These are phyloP conservation scores for Ascochyta viciae-villosae DNA, from an alignment of 2,329 filamentous ascomycete genomes.

Conservation along the genomic window DNA sequence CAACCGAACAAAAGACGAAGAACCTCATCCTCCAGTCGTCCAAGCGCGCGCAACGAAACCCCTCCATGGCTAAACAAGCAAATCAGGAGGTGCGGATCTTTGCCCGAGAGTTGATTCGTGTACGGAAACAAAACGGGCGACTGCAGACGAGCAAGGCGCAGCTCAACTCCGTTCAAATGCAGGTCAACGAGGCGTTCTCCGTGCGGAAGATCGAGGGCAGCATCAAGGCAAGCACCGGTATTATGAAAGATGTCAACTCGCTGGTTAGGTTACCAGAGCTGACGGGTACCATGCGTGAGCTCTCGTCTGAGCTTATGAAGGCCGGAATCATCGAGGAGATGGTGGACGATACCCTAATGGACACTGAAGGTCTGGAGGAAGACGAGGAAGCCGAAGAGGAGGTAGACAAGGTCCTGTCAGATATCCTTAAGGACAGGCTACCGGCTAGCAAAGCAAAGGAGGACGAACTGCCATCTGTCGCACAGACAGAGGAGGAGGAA, in stretches of 20 bases:
- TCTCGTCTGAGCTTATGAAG: slow-evolving; percentile 87
- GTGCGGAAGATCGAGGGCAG: slow-evolving; percentile 95
- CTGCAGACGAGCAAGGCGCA: slow-evolving; percentile 90
- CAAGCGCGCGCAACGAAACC: slow-evolving; percentile 80
- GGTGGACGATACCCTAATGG: slow-evolving; percentile 84
- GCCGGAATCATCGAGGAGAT: slow-evolving; percentile 98
- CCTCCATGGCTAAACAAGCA: slow-evolving; percentile 79
- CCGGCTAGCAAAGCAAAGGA: slow-evolving; percentile 68
- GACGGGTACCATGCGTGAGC: slow-evolving; percentile 85
- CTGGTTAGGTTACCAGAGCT: slow-evolving; percentile 86
- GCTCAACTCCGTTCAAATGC: slow-evolving; percentile 92
- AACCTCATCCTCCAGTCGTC: slow-evolving; percentile 84
- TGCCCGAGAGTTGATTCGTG: slow-evolving; percentile 83
- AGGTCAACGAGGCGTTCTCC: slow-evolving; percentile 95
- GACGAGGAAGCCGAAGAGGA: slow-evolving; percentile 76
- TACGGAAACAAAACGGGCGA: slow-evolving; percentile 76
- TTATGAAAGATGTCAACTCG: slow-evolving; percentile 96
- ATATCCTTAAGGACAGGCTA: slow-evolving; percentile 84
- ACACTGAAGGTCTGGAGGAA: slow-evolving; percentile 70
- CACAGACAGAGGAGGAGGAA: slow-evolving; percentile 70
- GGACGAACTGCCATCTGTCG: slow-evolving; percentile 60
- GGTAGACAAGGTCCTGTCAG: slow-evolving; percentile 90
- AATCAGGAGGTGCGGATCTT: slow-evolving; percentile 84
- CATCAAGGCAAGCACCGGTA: slow-evolving; percentile 82
- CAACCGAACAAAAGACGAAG: slow-evolving; percentile 76